Base-by-base conservation (phyloP, 176 grass and related monocot species). In the Bolboschoenus planiculmis region DNA sequence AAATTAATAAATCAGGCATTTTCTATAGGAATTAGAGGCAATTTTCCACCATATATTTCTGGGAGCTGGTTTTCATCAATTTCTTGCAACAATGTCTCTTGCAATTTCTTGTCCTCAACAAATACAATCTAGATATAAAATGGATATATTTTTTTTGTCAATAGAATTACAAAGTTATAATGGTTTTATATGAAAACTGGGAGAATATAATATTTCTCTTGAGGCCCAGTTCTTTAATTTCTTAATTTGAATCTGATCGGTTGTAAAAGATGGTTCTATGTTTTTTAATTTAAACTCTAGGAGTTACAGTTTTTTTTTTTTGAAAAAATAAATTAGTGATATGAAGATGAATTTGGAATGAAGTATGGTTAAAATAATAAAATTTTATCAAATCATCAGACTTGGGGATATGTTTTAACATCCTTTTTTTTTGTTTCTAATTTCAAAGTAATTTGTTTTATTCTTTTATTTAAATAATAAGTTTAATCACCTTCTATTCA, bases 11-110 rank as follows among this genome's bases (percentile, higher is more conserved):
- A 18, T 75, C 14, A 76, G 24, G 5, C 44, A 7, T 76, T 48
- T 76, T 76, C 44, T 51, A 76, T 76, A 5, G 72, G 72, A 76
- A 76, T 5, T 4, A 76, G 13, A 31, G 72, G 81, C 37, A 83
- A 65, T n/a, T 36, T 83, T 53, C 81, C 81, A 47, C 81, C 81
- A 56, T 70, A 83, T 53, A 83, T 39, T 56, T 83, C 81, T 26
- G 81, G 62, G 9, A 83, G 44, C 61, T 83, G 81, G 63, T 15
- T 70, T 13, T 83, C 81, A 1, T 83, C 62, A 0, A 83, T 83
- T 16, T 83, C n/a, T 67, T 70, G 43, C 18, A 65, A 36, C 36
- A 83, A 67, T 4, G n/a, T 40, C 21, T 65, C 81, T 51, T 39
- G 34, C 81, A 83, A 64, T 36, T 83, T 68, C 16, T 83, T n/a